Conservation (phyloP, 2,329 filamentous ascomycete species). For the Xylariaceae sp. region DNA sequence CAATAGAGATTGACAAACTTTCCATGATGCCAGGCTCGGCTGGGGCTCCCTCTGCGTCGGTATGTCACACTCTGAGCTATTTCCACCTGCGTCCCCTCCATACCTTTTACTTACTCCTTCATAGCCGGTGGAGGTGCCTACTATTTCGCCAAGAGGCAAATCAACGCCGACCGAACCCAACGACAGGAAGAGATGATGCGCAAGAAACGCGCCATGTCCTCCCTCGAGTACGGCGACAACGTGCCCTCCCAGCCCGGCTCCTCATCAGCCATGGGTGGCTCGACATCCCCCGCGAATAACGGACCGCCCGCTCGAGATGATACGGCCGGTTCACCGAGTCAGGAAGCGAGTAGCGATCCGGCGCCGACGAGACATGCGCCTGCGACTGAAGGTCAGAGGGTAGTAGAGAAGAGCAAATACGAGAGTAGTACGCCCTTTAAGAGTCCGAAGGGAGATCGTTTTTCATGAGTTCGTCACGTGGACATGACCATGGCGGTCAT, state of each 20-base stretch:
- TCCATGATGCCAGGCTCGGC: conserved; percentile 64
- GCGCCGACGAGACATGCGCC: conserved; percentile 81
- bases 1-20: conserved; percentile 5
- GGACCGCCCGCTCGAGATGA: conserved; percentile 56
- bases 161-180: conserved; percentile 82
- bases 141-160: conserved; percentile 90
- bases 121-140: conserved; percentile 86
- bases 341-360: conserved; percentile 74
- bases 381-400: conserved; percentile 63
- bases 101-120: background rate
- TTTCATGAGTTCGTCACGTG: conserved; percentile 49
- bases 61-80: conserved; percentile 40
- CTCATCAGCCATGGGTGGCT: conserved; percentile 37
- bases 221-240: conserved; percentile 50
- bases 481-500: too few species aligned
- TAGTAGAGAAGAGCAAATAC: conserved; percentile 83
- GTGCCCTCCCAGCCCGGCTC: conserved; percentile 35
- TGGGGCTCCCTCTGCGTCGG: conserved; percentile 87
- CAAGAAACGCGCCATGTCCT: conserved; percentile 58
- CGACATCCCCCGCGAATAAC: conserved; percentile 18
- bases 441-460: conserved; percentile 82
- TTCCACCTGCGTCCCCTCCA: background rate
- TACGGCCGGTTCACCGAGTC: conserved; percentile 60
- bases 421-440: conserved; percentile 74
- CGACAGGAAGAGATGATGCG: conserved; percentile 66